Evolutionary conservation across 2,329 filamentous ascomycete species (phyloP).

Genomic region (Piedraia hortae): DNA sequence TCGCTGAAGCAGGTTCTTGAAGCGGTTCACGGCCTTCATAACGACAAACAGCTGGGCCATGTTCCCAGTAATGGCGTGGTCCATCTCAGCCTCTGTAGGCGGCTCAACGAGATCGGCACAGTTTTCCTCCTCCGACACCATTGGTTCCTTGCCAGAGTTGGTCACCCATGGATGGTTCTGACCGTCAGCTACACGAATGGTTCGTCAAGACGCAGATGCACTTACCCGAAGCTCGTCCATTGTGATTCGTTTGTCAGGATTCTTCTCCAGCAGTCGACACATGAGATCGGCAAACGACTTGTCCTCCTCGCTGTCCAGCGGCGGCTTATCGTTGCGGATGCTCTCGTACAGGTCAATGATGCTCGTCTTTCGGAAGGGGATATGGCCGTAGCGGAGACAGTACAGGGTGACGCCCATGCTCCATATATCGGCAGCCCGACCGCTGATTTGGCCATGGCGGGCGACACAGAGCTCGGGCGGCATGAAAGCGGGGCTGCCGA

Average conservation of each 20-base stretch:
- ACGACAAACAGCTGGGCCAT: conserved; percentile 70
- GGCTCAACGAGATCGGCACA: conserved; percentile 52
- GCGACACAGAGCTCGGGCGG: conserved; percentile 75
- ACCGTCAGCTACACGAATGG: conserved; percentile 4
- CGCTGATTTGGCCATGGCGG: conserved; percentile 65
- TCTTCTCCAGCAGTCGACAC: conserved; percentile 47
- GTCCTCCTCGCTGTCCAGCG: conserved; percentile 35
- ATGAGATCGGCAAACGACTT: conserved; percentile 51
- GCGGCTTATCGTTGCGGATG: conserved; percentile 43
- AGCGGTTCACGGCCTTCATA: conserved; percentile 73
- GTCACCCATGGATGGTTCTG: conserved; percentile 90
- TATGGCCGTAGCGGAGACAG: conserved; percentile 63
- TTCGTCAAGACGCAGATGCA: conserved; percentile 3
- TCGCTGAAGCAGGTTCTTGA: conserved; percentile 44
- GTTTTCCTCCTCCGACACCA: conserved; percentile 65
- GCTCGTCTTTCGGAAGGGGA: conserved; percentile 58
- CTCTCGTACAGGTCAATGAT: conserved; percentile 74
- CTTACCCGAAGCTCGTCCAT: conserved; percentile 61
- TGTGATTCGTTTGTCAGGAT: conserved; percentile 54
- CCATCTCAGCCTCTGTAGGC: conserved; percentile 74
- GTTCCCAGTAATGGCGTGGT: conserved; percentile 68
- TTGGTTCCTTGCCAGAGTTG: conserved; percentile 42
- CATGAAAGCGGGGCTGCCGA: conserved; percentile 81
- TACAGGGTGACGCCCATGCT: conserved; percentile 93
- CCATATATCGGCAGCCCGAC: conserved; percentile 84